Conservation (phyloP, 1,139 yeast species). For the Blastobotrys serpentis region DNA sequence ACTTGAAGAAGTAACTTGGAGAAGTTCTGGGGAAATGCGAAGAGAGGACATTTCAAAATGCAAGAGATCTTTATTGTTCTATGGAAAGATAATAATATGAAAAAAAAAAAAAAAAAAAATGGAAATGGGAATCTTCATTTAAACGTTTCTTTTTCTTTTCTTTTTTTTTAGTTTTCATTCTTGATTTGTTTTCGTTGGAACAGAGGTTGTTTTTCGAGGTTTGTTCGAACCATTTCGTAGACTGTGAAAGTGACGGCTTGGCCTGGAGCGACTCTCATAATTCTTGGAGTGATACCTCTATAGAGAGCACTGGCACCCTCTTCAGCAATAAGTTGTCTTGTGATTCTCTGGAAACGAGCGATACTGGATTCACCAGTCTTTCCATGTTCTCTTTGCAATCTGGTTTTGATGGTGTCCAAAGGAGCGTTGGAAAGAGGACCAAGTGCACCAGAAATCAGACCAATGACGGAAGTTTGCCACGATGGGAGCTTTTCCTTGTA, state of each 20-base stretch:
- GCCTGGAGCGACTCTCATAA: conserved; percentile 99
- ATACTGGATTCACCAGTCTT: conserved; percentile 66
- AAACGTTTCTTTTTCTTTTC: too few species aligned
- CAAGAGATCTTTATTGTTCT: neutral
- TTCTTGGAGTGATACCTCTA: conserved; percentile 97
- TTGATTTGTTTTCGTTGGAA: conserved; percentile 19
- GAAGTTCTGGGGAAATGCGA: too few species aligned
- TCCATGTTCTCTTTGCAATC: conserved; percentile 89
- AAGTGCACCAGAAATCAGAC: conserved; percentile 90
- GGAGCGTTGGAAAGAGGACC: conserved; percentile 99
- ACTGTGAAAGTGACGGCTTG: conserved; percentile 98
- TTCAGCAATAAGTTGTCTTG: conserved; percentile 76
- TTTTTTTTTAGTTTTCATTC: conserved; percentile 9
- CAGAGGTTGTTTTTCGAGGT: conserved; percentile 53
- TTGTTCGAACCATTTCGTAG: conserved; percentile 80
- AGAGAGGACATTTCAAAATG: too few species aligned
- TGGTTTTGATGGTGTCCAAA: conserved; percentile 92
- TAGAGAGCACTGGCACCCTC: conserved; percentile 87
- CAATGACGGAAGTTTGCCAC: conserved; percentile 92
- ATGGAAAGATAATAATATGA: neutral
- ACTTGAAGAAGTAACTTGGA: too few species aligned
- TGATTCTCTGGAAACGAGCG: conserved; percentile 76
- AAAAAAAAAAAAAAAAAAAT: too few species aligned
- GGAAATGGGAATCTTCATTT: too few species aligned
- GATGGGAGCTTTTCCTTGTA: conserved; percentile 67